These are phyloP conservation scores for Voacanga thouarsii DNA, from an alignment of 257 asterid species.

Conservation along the genomic window DNA sequence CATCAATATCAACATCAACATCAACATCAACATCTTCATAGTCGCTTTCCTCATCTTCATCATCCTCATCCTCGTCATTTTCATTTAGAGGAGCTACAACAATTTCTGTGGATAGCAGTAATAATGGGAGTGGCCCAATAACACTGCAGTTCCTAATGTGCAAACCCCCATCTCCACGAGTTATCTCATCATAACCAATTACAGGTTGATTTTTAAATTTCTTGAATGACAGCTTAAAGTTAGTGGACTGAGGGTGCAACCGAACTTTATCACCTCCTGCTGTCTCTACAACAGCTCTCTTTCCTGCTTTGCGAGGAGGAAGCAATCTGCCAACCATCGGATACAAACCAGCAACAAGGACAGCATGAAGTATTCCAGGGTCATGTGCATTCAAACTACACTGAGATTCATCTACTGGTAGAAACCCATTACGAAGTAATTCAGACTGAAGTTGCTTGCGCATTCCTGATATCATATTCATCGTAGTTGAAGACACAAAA, in stretches of 20 bases:
- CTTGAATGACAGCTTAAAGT: conserved; percentile 35
- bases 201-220: conserved; percentile 37
- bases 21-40: conserved; percentile 33
- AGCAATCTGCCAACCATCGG: conserved; percentile 80
- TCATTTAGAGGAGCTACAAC: conserved; percentile 60
- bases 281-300: conserved; percentile 52
- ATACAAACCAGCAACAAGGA: conserved; percentile 74
- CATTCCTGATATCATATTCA: conserved; percentile 69
- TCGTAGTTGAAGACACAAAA: conserved; percentile 56
- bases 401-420: conserved; percentile 44
- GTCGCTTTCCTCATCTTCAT: conserved; percentile 44
- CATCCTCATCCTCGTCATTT: conserved; percentile 40
- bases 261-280: conserved; percentile 69
- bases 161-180: conserved; percentile 78
- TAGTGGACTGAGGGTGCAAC: conserved; percentile 63
- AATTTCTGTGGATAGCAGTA: conserved; percentile 75
- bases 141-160: conserved; percentile 60
- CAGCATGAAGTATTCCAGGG: conserved; percentile 79
- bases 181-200: conserved; percentile 74
- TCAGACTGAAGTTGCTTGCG: conserved; percentile 68
- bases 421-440: conserved; percentile 52
- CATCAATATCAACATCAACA: conserved; percentile 32
- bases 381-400: conserved; percentile 69
- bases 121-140: conserved; percentile 67
- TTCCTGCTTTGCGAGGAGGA: conserved; percentile 40